A percentile compares a stretch with the other conserved stretches of the same genome.
Evolutionary conservation across 805 yeast species (phyloP).

Genomic region (Maudiozyma serrabonitensis): DNA sequence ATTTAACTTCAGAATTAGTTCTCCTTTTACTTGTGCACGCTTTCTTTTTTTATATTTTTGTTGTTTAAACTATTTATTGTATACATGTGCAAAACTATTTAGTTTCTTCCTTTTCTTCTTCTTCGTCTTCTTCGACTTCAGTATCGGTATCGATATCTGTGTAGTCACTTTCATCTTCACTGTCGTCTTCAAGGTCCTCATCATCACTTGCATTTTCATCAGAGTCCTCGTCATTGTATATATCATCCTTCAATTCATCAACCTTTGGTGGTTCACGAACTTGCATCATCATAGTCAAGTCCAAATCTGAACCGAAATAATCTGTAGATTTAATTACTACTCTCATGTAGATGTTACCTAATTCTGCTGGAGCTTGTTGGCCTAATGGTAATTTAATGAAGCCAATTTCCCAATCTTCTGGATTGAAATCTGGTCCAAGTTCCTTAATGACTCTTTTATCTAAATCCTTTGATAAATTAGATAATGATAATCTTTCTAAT

Average conservation of each 20-base stretch:
- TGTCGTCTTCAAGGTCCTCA: constrained; percentile 53
- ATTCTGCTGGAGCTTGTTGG: constrained; percentile 66
- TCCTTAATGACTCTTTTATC: constrained; percentile 24
- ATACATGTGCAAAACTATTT: too few species aligned
- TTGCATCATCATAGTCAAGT: constrained; percentile 58
- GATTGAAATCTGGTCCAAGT: constrained; percentile 30
- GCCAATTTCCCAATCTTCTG: constrained; percentile 41
- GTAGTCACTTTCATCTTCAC: constrained; percentile 27
- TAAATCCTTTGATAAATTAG: constrained; percentile 21
- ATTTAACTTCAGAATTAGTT: too few species aligned
- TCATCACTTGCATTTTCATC: constrained; percentile 45
- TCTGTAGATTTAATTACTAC: constrained; percentile 60
- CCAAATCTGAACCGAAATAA: constrained; percentile 76
- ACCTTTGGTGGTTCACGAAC: constrained; percentile 49
- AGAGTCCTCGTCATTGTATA: constrained; percentile 35
- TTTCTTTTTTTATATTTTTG: too few species aligned
- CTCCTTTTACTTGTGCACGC: too few species aligned
- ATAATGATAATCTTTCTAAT: constrained; percentile 21
- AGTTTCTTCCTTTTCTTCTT: background rate
- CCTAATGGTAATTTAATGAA: constrained; percentile 68
- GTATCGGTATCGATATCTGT: constrained; percentile 31
- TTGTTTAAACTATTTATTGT: too few species aligned
- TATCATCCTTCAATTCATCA: constrained; percentile 60
- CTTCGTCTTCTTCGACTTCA: constrained; percentile 24
- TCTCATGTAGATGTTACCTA: constrained; percentile 60